Evolutionary conservation across 768 basidiomycete species (phyloP), one percentile per base, ranked within the genome.

Genomic region (Hortiboletus campestris): DNA sequence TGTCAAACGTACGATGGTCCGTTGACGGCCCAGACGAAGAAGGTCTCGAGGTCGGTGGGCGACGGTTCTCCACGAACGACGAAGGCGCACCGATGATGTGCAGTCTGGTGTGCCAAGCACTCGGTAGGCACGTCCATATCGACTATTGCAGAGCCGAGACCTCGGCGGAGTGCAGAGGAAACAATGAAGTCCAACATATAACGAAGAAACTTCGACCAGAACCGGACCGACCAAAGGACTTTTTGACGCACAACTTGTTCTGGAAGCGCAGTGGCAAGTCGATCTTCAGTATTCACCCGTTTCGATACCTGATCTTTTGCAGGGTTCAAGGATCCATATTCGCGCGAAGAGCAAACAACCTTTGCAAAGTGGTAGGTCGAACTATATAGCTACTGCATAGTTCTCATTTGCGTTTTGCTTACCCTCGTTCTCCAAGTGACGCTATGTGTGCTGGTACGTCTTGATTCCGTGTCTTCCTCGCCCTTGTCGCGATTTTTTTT

Each of bases 251-350:
- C 58, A 71, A 63, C 34, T 53, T 85, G 38, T 78, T 76, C 57
- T 86, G 84, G 84, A 76, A 76, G 57, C 76, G 84, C 12, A 77
- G 76, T 61, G 84, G 84, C 77, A 56, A 45, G 75, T 66, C 12
- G 0, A 46, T 17, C 6, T 20, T 32, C 20, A 17, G 20, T 1
- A 14, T 6, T 4, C 1, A 2, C 2, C 16, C 1, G 0, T 13
- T 7, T 57, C 19, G 17, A 36, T 28, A 12, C 1, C 43, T 51
- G 12, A 60, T 45, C 7, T 49, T 45, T 14, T 46, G 13, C 46
- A 84, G 84, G 82, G 6, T 85, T 84, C 73, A 83, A 79, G 70
- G 84, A 85, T 64, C 84, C 83, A 0, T 85, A 85, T 59, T 76
- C 82, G 6, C 75, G 75, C 8, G 81, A 84, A 39, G 82, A 85